Evolutionary conservation across 768 basidiomycete species (phyloP).

Genomic region (Serpula lacrymans): DNA sequence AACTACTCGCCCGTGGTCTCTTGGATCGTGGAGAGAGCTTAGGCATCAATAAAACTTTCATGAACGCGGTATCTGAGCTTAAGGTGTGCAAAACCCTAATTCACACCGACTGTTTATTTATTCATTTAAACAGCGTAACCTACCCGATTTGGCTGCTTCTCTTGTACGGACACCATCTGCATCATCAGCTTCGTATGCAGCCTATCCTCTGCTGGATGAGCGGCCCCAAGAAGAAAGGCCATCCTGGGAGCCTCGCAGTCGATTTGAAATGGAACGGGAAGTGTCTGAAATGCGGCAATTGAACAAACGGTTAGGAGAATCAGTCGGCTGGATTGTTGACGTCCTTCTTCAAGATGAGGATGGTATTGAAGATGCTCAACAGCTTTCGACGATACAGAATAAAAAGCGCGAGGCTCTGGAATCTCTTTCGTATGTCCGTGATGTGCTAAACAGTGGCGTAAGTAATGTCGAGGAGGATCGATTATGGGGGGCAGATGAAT

Average conservation of each 20-base stretch:
- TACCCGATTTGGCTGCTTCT: conserved; percentile 77
- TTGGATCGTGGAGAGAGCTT: conserved; percentile 75
- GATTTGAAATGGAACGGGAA: conserved; percentile 71
- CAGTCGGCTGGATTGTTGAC: conserved; percentile 74
- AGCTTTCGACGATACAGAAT: conserved; percentile 40
- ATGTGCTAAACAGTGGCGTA: conserved; percentile 57
- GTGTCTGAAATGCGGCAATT: conserved; percentile 48
- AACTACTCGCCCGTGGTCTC: conserved; percentile 68
- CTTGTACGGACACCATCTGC: conserved; percentile 52
- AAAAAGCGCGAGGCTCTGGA: conserved; percentile 64
- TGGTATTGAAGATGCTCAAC: conserved; percentile 38
- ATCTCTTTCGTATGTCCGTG: conserved; percentile 73
- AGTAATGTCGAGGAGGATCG: conserved; percentile 62
- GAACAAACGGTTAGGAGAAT: conserved; percentile 64
- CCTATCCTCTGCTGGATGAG: conserved; percentile 66
- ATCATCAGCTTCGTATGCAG: conserved; percentile 34
- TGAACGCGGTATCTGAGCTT: conserved; percentile 76
- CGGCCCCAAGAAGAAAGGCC: conserved; percentile 53
- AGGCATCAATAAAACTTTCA: conserved; percentile 80
- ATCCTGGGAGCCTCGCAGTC: conserved; percentile 65
- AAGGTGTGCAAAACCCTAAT: conserved; percentile 65
- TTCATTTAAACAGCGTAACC: conserved; percentile 57
- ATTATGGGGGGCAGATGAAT: conserved; percentile 54
- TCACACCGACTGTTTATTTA: background rate
- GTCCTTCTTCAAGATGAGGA: conserved; percentile 54